Base-by-base conservation (phyloP, 2,329 filamentous ascomycete genomes). In the Mycosphaerelloides madeirae region DNA sequence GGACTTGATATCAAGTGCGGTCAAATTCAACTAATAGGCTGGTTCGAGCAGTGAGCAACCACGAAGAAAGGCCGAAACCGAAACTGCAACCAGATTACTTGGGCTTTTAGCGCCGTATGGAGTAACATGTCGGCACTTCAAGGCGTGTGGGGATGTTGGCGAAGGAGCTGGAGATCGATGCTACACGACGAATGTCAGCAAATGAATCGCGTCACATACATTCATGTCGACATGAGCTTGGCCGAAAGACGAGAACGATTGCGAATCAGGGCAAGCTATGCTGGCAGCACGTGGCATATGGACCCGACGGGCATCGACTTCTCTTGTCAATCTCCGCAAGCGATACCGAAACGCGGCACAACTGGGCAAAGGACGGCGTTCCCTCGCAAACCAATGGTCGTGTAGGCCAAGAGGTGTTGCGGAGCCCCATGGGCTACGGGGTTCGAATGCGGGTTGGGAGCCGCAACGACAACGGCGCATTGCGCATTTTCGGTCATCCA, bases 341-440 rank as follows among this genome's bases (percentile, higher is more conserved):
- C 34, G 12, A 4, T 37, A 20, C 16, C 34, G 22, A 12, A 25
- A 14, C 11, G 25, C 15, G n/a, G 14, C 11, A 32, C 16, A 16
- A 41, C 14, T 25, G 22, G 22, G 22, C 9, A 25, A 25, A 6
- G 9, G 22, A 25, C 22, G 22, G 22, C 22, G 5, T 9, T 5
- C 22, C 22, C 9, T 9, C 22, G 22, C 22, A 25, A 25, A 25
- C 9, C 6, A 25, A 9, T 6, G 22, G 22, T 25, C 22, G 25
- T 13, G 25, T 18, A 28, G 22, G 43, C 43, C 43, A 41, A 36
- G 25, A 29, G 8, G 20, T 12, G 6, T 14, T 31, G 37, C 31
- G 45, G 43, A 48, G 46, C 46, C 50, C 50, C 46, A 33, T 49
- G 46, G 46, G 22, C 22, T 25, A 25, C 22, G 9, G 22, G 22